These are phyloP conservation scores for Globisporangium alternatum DNA, from an alignment of 352 stramenopile genomes.

Conservation along the genomic window DNA sequence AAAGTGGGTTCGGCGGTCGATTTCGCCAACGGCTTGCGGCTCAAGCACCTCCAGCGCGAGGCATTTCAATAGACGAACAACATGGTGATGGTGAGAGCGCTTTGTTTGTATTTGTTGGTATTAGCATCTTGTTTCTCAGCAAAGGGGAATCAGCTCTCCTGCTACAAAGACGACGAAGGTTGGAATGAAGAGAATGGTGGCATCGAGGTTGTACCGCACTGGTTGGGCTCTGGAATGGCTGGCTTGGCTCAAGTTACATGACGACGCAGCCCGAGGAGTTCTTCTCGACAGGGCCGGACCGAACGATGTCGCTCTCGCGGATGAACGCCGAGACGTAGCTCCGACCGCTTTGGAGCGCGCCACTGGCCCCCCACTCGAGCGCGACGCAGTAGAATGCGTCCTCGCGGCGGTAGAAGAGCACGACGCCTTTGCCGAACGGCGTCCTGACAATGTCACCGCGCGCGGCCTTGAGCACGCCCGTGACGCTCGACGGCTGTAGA, in stretches of 20 bases:
- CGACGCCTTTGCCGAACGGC: slow-evolving; percentile 70
- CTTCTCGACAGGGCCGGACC: slow-evolving; percentile 55
- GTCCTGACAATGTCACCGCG: slow-evolving; percentile 78
- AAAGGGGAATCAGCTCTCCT: not conserved
- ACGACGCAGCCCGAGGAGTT: slow-evolving; percentile 52
- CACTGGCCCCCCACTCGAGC: slow-evolving; percentile 51
- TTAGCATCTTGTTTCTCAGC: not conserved
- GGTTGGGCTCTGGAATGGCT: not conserved
- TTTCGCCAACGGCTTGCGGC: slow-evolving; percentile 77
- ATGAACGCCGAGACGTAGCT: slow-evolving; percentile 68
- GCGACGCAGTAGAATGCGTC: slow-evolving; percentile 73
- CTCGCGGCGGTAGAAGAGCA: slow-evolving; percentile 56
- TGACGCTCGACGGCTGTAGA: slow-evolving; percentile 54
- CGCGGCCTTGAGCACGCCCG: slow-evolving; percentile 55
- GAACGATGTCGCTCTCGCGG: slow-evolving; percentile 48
- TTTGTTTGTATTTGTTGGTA: not conserved
- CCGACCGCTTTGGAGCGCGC: slow-evolving; percentile 18
- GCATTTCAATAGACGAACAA: slow-evolving; percentile 28
- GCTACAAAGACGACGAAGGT: not conserved
- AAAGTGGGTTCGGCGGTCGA: slow-evolving; percentile 63
- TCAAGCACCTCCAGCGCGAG: slow-evolving; percentile 59
- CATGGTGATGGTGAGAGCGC: not conserved
- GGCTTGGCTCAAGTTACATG: slow-evolving; percentile 44
- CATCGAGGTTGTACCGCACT: not conserved
- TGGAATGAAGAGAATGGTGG: not conserved